Conservation (phyloP, 2,329 filamentous ascomycete genomes). For the Chrysosphaeria jannelii region DNA sequence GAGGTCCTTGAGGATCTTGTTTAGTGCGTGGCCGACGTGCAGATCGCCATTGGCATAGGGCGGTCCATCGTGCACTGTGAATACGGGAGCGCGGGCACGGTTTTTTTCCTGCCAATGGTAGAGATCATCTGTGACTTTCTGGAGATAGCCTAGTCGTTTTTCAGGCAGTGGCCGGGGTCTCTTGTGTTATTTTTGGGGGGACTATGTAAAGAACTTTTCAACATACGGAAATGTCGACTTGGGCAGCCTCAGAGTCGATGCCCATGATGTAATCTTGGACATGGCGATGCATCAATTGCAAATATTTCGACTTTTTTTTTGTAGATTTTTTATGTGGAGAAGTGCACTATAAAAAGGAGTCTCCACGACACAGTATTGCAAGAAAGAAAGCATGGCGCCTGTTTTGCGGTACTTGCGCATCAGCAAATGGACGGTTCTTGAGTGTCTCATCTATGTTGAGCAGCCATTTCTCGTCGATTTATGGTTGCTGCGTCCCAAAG, state of each 20-base stretch:
- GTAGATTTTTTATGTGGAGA: constrained; percentile 1
- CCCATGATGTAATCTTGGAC: no score
- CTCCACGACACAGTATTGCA: no score
- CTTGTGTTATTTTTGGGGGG: not conserved
- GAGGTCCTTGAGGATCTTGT: constrained; percentile 92
- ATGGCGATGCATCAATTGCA: no score
- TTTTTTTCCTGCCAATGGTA: constrained; percentile 57
- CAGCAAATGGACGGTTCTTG: constrained; percentile 78
- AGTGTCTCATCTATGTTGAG: constrained; percentile 87
- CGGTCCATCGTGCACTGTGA: constrained; percentile 79
- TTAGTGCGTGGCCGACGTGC: constrained; percentile 81
- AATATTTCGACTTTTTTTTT: constrained; percentile 16
- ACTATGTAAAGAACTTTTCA: not conserved
- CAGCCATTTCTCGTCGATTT: constrained; percentile 55
- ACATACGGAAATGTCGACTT: constrained; percentile 41
- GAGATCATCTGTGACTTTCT: constrained; percentile 56
- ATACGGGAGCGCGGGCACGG: constrained; percentile 19
- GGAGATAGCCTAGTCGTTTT: constrained; percentile 27
- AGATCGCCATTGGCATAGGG: constrained; percentile 85
- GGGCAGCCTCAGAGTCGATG: constrained; percentile 44
- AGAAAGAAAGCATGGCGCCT: constrained; percentile 41
- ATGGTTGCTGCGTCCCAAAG: constrained; percentile 54
- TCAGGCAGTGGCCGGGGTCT: constrained; percentile 22
- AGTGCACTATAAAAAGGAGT: no score
- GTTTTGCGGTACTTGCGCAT: constrained; percentile 74